phyloP scores from a whole-genome alignment of 768 basidiomycete genomes.

The Sporobolomyces pararoseus region DNA sequence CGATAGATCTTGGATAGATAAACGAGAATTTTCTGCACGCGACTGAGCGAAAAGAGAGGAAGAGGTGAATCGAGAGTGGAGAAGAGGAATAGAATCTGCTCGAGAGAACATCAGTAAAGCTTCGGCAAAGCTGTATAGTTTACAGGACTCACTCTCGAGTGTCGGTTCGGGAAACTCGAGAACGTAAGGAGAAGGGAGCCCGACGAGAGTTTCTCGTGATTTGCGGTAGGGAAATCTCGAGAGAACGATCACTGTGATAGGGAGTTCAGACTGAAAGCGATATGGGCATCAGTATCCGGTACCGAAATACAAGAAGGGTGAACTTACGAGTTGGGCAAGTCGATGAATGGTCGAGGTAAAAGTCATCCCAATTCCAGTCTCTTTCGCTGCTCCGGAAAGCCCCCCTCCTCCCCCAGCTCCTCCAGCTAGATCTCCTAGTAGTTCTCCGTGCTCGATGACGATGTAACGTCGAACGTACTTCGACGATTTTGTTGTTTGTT shows the following conservation, averaged over 20 bases:
- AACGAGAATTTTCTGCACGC: neutral
- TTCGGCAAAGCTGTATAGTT: neutral
- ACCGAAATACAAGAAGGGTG: neutral
- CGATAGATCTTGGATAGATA: neutral
- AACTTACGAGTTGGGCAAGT: conserved; percentile 20
- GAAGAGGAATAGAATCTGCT: neutral
- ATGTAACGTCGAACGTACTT: conserved; percentile 12
- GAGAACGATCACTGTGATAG: conserved; percentile 22
- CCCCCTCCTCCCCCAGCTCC: neutral
- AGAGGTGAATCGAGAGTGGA: neutral
- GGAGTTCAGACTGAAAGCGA: conserved; percentile 9
- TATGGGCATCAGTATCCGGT: too few species aligned
- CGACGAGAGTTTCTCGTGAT: conserved; percentile 37
- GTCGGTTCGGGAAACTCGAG: conserved; percentile 9
- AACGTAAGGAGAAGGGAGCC: conserved; percentile 12
- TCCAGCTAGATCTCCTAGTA: conserved; percentile 21
- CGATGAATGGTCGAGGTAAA: conserved; percentile 31
- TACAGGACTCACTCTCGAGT: neutral
- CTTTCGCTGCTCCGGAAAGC: conserved; percentile 22
- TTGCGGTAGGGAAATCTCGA: conserved; percentile 30
- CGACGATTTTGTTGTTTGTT: neutral
- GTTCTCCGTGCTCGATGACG: conserved; percentile 34
- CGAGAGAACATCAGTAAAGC: neutral
- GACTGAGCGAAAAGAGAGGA: neutral
- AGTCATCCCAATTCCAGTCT: conserved; percentile 36